phyloP scores from a whole-genome alignment of 2,329 filamentous ascomycete species.

The Periconia sp. region DNA sequence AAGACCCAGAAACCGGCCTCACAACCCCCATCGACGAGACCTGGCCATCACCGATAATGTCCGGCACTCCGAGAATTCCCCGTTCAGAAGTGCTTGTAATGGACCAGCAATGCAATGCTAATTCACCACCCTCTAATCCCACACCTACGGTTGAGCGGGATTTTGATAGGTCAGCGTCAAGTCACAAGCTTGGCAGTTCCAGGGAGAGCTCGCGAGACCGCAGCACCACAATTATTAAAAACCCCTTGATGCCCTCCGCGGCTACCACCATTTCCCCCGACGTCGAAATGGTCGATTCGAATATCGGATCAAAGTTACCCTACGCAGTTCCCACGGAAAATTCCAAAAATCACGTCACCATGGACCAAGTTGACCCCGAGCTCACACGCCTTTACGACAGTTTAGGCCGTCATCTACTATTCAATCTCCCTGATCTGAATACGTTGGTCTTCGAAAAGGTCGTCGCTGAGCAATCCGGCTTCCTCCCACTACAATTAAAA shows the following conservation, averaged over 20 bases:
- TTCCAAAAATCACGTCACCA: neutral
- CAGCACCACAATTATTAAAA: neutral
- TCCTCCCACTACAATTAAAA: conserved; percentile 3
- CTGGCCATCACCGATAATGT: neutral
- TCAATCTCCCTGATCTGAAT: conserved; percentile 1
- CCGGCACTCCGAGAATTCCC: neutral
- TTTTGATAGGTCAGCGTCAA: neutral
- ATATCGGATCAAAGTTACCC: no score
- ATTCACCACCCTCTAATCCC: neutral
- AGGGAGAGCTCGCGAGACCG: neutral
- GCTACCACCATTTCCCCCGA: neutral
- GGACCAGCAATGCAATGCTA: neutral
- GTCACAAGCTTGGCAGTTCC: neutral
- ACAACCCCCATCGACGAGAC: neutral
- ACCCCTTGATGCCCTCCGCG: neutral
- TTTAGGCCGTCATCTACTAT: conserved; percentile 1
- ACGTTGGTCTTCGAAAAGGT: conserved; percentile 3
- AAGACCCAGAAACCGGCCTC: neutral
- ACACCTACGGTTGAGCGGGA: neutral
- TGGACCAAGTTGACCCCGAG: neutral
- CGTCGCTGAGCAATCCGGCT: neutral
- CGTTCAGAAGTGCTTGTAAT: neutral
- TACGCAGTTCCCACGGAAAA: no score
- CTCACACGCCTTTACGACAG: neutral
- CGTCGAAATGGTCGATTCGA: no score